Evolutionary conservation across 2,329 filamentous ascomycete genomes (phyloP).

Genomic region (Rhexocercosporidium sp.): DNA sequence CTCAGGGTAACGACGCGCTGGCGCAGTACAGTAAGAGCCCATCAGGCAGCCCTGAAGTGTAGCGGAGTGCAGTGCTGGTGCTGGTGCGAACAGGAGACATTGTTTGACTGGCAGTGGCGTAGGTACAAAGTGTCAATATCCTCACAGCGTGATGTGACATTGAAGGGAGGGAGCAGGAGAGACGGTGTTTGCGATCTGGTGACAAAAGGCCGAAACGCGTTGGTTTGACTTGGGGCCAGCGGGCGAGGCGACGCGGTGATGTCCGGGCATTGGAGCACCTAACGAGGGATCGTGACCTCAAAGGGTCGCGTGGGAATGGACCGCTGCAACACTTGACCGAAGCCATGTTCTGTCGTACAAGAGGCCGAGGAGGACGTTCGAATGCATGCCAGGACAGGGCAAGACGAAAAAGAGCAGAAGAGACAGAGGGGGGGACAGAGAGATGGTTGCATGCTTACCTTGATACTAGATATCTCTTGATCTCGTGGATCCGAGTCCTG

Average conservation of each 20-base stretch:
- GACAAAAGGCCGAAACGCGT: constrained; percentile 35
- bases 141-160: constrained; percentile 35
- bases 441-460: constrained; percentile 30
- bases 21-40: constrained; percentile 24
- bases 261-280: constrained; percentile 37
- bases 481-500: constrained; percentile 6
- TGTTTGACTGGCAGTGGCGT: constrained; percentile 36
- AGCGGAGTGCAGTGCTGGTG: neutral
- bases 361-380: constrained; percentile 22
- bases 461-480: constrained; percentile 33
- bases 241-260: constrained; percentile 33
- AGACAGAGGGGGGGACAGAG: constrained; percentile 11
- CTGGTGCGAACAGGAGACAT: constrained; percentile 34
- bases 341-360: constrained; percentile 21
- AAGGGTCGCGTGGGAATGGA: constrained; percentile 36
- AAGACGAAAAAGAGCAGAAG: constrained; percentile 9
- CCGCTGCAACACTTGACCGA: constrained; percentile 26
- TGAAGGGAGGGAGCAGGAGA: constrained; percentile 35
- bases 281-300: constrained; percentile 39
- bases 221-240: constrained; percentile 16
- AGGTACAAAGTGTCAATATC: constrained; percentile 22
- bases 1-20: constrained; percentile 26
- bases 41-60: constrained; percentile 10
- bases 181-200: constrained; percentile 39
- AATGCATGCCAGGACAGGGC: constrained; percentile 24